Conservation (phyloP, 2,329 filamentous ascomycete species). For the Aspergillus felis region DNA sequence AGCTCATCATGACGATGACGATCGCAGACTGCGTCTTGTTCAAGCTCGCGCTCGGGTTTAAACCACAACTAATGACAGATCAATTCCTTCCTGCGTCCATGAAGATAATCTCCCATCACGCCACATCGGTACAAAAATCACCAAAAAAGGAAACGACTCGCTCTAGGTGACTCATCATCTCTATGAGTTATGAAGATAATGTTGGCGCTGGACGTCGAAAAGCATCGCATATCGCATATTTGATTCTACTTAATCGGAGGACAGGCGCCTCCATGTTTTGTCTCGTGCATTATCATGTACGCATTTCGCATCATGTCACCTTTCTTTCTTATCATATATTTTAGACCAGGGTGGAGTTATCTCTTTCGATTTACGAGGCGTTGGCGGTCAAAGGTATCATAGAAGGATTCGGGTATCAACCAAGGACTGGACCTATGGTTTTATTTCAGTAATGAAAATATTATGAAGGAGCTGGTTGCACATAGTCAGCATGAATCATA, state of each 20-base stretch:
- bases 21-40: slow-evolving; percentile 37
- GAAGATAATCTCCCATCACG: background rate
- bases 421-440: background rate
- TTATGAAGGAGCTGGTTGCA: background rate
- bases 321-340: background rate
- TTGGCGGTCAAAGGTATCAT: background rate
- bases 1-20: slow-evolving; percentile 33
- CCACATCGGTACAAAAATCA: no score
- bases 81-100: background rate
- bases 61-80: slow-evolving; percentile 1
- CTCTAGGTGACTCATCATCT: no score
- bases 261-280: background rate
- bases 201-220: background rate
- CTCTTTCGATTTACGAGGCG: background rate
- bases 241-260: background rate
- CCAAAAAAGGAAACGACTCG: background rate
- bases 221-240: background rate
- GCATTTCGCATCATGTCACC: background rate
- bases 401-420: background rate
- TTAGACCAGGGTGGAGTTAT: background rate
- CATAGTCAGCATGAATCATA: background rate
- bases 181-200: background rate
- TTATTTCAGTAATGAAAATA: background rate
- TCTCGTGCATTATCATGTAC: background rate
- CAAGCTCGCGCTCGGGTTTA: slow-evolving; percentile 37